Evolutionary conservation across 495 filamentous ascomycete genomes (phyloP).

Genomic region (Penicillium lagena): DNA sequence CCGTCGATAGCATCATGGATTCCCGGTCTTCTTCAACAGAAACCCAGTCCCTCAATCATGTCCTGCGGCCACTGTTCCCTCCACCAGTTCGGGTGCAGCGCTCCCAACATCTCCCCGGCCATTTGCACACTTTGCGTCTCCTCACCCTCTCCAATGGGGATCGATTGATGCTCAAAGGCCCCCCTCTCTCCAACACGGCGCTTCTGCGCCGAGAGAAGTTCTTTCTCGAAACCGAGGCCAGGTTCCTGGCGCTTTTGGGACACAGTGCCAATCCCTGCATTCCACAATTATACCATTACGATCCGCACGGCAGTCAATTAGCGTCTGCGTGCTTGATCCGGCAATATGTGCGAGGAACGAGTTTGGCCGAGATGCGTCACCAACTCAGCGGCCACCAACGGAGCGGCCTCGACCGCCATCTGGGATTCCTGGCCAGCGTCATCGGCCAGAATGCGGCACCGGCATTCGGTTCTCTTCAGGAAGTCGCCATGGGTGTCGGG

Average conservation of each 20-base stretch:
- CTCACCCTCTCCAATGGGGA: conserved; percentile 49
- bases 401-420: conserved; percentile 35
- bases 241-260: conserved; percentile 40
- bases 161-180: conserved; percentile 46
- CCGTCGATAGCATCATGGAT: background rate
- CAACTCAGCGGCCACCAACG: conserved; percentile 31
- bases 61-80: conserved; percentile 34
- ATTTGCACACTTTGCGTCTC: conserved; percentile 47
- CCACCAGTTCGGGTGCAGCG: conserved; percentile 33
- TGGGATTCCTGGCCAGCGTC: conserved; percentile 25
- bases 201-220: conserved; percentile 53
- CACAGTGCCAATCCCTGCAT: conserved; percentile 39
- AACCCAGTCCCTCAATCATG: conserved; percentile 28
- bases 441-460: conserved; percentile 34
- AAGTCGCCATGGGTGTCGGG: conserved; percentile 41
- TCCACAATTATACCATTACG: conserved; percentile 47
- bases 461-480: conserved; percentile 44
- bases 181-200: conserved; percentile 42
- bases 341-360: conserved; percentile 40
- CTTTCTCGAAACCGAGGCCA: conserved; percentile 51
- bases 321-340: conserved; percentile 43
- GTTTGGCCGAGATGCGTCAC: conserved; percentile 31
- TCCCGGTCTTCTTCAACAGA: conserved; percentile 1
- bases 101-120: conserved; percentile 38
- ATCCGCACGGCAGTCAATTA: conserved; percentile 29